Evolutionary conservation across 768 basidiomycete species (phyloP).

Genomic region (Lactarius psammicola): DNA sequence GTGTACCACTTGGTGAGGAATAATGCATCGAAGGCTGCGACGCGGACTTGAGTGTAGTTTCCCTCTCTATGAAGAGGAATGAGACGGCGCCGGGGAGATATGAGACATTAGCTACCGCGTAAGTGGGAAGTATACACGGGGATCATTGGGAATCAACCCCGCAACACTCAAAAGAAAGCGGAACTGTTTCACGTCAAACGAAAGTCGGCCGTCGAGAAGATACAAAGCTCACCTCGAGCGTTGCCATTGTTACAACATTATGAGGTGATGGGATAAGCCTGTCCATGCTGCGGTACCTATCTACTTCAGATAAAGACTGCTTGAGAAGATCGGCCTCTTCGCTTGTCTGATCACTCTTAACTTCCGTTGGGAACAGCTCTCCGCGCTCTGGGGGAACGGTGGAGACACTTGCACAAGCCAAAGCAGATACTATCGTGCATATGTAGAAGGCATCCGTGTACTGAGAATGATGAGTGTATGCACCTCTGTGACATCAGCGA

Average conservation of each 20-base stretch:
- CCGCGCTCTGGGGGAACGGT: slow-evolving; percentile 76
- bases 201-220: neutral
- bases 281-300: slow-evolving; percentile 93
- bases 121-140: slow-evolving; percentile 77
- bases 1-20: slow-evolving; percentile 88
- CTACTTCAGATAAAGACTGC: slow-evolving; percentile 76
- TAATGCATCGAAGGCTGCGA: slow-evolving; percentile 92
- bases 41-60: slow-evolving; percentile 87
- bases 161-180: slow-evolving; percentile 75
- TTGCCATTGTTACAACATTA: slow-evolving; percentile 89
- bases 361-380: slow-evolving; percentile 69
- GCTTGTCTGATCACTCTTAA: slow-evolving; percentile 59
- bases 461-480: slow-evolving; percentile 40
- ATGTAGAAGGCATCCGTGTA: slow-evolving; percentile 92
- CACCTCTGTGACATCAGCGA: slow-evolving; percentile 17
- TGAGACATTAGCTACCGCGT: slow-evolving; percentile 61
- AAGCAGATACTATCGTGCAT: slow-evolving; percentile 77
- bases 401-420: slow-evolving; percentile 77
- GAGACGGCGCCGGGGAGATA: neutral
- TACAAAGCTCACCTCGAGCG: slow-evolving; percentile 63
- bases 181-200: slow-evolving; percentile 51
- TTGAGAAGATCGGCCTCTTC: slow-evolving; percentile 72
- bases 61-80: slow-evolving; percentile 65
- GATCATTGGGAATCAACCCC: slow-evolving; percentile 73
- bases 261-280: slow-evolving; percentile 91